Base-by-base conservation (phyloP, 73 alveolate genomes). In the Paramecium tetraurelia region DNA sequence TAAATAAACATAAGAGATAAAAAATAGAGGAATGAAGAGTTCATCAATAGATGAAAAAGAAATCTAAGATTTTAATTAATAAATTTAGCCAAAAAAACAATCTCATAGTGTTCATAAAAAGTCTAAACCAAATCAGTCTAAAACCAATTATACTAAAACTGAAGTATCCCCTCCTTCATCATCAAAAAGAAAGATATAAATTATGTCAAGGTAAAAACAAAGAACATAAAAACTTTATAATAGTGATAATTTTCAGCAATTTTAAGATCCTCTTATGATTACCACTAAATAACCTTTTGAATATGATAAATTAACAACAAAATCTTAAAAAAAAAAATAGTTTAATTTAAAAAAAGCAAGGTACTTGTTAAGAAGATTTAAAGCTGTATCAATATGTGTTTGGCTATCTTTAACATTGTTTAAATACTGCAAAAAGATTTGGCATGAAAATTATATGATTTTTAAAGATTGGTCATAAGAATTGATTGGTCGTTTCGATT, bases 401-500 rank as follows among this genome's bases (percentile, higher is more conserved):
- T 63, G 84, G 84, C n/a, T 63, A 3, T 27, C 84, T 7, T 2
- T 1, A 27, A 31, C 84, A 63, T 63, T 27, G 6, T 63, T 63
- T 27, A 27, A 63, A 33, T 63, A 31, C 2, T 63, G 84, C 12
- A 2, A 63, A 33, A 63, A 24, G 12, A 63, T 63, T 5, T 63
- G 84, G 84, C 9, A 27, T 27, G 27, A 63, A 63, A 63, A 63
- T 4, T 27, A 11, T 63, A 31, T 63, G 46, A 63, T n/a, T 22
- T 63, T 63, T 63, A 63, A 63, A 63, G 84, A 63, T 63, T 63
- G 84, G 84, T 21, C 84, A 63, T 24, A 63, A 27, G 84, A 63
- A 24, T 31, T 33, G 29, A 63, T 63, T 27, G 84, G 84, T 12
- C 16, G 31, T 27, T 63, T 7, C 24, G 84, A 63, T 27, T 12